Base-by-base conservation (phyloP, 306 rosid species). In the Nissolia schottii region DNA sequence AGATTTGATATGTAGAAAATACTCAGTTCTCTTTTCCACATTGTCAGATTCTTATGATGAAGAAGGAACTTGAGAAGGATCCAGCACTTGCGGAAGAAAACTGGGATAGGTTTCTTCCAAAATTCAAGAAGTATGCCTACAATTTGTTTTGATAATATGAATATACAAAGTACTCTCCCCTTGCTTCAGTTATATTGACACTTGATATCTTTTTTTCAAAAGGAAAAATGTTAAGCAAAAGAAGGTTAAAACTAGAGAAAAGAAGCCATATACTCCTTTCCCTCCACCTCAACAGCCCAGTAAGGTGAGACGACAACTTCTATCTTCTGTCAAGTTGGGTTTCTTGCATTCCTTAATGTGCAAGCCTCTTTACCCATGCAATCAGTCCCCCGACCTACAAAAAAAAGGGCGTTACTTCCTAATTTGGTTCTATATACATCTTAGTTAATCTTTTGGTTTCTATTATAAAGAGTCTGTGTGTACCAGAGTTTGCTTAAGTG, bases 101-200 rank as follows among this genome's bases (percentile, higher is more conserved):
- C 64, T 93, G 98, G 98, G 97, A 91, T 74, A 84, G 98, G 80
- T 94, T 94, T 88, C 97, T 91, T 81, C 97, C 97, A 5, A 91
- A 87, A 58, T 94, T 91, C 80, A 91, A 91, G 64, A 94, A 87
- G 98, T 94, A 91, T 3, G 84, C 4, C 50, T 15, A 49, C 16
- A 15, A 56, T 50, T 57, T n/a, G n/a, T 15, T 54, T 70, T 50
- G 28, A 48, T 66, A 69, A 9, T 60, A n/a, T 81, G 16, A 55
- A 25, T 34, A 46, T 78, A 12, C 48, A 46, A 15, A 55, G 18
- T 60, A 2, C 14, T 48, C 51, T n/a, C 32, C 59, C 29, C 46
- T 19, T 38, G 73, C 66, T 31, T 77, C 35, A 38, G 70, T 60
- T 72, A 34, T 27, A 25, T 55, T 67, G 61, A 72, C n/a, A 16